Base-by-base conservation (phyloP, 2,329 filamentous ascomycete genomes). In the Neonectria faginata region DNA sequence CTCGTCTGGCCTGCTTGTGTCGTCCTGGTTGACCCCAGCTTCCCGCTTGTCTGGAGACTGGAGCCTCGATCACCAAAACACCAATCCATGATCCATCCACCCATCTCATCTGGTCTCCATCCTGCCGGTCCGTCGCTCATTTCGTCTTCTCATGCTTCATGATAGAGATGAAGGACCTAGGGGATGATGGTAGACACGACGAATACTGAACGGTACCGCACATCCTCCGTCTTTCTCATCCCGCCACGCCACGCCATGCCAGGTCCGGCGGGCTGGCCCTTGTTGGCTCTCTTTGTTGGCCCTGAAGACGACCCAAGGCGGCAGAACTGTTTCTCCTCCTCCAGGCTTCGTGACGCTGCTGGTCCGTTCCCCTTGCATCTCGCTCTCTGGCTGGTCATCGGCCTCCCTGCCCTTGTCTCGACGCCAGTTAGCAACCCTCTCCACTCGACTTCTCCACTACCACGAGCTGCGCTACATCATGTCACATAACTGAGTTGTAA, bases 1-100 rank as follows among this genome's bases (percentile, higher is more conserved):
- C 56, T 56, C 54, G 53, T 53, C 22, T 60, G 27, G 64, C 64
- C 64, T 66, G 69, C 58, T 67, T 71, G 39, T 42, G 56, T 58
- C 42, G 58, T 58, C 47, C 52, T 62, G 53, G 60, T 51, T 45
- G 56, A 57, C 64, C 64, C 62, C 60, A 65, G 60, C 51, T 67
- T 48, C 54, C 39, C 44, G 45, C 25, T 36, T 45, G 22, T 58
- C 41, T 45, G 47, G 33, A 31, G 42, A 11, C 31, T 51, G 36
- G 60, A 45, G 55, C 52, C 42, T 51, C 31, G 39, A 51, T n/a
- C n/a, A 22, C 20, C 14, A 53, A 31, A 16, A 27, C 20, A 41
- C 7, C 54, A 39, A 36, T 33, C 29, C 48, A 22, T 53, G 16
- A 25, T 55, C 51, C 50, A 51, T 60, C 44, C 22, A 22, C 22